These are phyloP conservation scores for Colletotrichum costaricense DNA, from an alignment of 2,329 filamentous ascomycete species.

Conservation along the genomic window DNA sequence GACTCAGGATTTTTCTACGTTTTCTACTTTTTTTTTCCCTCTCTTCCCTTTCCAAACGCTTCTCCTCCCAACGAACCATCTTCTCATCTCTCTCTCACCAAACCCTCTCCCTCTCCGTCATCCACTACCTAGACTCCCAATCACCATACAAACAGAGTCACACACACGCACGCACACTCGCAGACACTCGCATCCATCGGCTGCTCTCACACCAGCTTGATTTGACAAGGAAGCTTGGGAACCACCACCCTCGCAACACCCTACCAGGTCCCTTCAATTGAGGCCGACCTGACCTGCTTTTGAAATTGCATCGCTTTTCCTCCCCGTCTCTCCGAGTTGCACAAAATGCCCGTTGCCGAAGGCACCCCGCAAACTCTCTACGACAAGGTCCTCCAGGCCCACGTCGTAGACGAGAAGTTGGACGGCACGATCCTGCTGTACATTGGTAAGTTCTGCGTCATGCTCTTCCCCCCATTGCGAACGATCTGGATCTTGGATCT, in stretches of 20 bases:
- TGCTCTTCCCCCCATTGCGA: neutral
- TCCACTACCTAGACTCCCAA: neutral
- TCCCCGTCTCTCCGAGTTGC: neutral
- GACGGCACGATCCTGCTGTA: conserved; percentile 94
- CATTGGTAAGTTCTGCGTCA: conserved; percentile 74
- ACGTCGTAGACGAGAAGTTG: conserved; percentile 94
- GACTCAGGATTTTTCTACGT: conserved; percentile 28
- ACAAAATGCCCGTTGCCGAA: conserved; percentile 80
- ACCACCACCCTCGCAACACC: neutral
- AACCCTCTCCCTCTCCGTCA: neutral
- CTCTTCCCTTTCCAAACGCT: conserved; percentile 8
- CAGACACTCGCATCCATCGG: neutral
- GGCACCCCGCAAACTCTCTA: conserved; percentile 86
- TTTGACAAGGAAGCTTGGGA: conserved; percentile 1
- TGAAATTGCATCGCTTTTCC: neutral
- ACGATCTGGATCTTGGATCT: neutral
- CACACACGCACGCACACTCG: neutral
- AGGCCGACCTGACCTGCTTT: conserved; percentile 9
- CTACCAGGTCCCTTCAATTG: neutral
- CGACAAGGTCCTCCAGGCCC: conserved; percentile 96
- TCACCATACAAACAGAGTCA: neutral
- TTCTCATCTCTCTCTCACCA: conserved; percentile 4
- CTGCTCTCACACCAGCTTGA: neutral
- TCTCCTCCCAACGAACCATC: conserved; percentile 17
- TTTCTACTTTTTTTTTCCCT: conserved; percentile 21